Conservation (phyloP, 2,329 filamentous ascomycete genomes). For the Capronia epimyces region DNA sequence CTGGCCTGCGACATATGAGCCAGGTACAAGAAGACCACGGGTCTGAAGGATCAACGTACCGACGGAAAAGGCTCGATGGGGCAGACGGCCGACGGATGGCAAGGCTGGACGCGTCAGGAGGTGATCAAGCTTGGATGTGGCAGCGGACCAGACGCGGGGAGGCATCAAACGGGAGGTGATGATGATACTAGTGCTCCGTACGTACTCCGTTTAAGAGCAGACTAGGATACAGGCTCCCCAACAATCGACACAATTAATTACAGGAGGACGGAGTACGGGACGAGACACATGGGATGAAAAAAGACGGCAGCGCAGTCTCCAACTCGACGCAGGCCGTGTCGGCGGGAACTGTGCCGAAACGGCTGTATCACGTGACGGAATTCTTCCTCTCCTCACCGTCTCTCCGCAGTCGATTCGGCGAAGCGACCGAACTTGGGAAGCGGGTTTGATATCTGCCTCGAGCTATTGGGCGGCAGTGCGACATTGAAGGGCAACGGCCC, state of each 20-base stretch:
- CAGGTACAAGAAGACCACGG: background rate
- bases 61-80: background rate
- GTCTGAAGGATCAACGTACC: background rate
- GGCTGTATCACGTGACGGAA: background rate
- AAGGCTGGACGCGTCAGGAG: constrained; percentile 6
- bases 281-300: background rate
- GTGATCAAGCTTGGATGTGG: background rate
- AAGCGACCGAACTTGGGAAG: background rate
- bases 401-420: no score
- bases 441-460: background rate
- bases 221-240: background rate
- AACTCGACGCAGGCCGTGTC: background rate
- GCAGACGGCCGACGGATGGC: background rate
- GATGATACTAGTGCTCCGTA: no score
- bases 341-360: background rate
- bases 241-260: background rate
- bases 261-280: background rate
- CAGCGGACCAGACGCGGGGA: constrained; percentile 4
- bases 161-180: constrained; percentile 13
- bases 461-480: background rate
- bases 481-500: no score
- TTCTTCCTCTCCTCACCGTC: background rate
- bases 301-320: background rate
- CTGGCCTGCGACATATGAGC: background rate
- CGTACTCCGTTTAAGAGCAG: no score